phyloP scores from a whole-genome alignment of 2,329 filamentous ascomycete genomes.

The Penicillium rolfsii region DNA sequence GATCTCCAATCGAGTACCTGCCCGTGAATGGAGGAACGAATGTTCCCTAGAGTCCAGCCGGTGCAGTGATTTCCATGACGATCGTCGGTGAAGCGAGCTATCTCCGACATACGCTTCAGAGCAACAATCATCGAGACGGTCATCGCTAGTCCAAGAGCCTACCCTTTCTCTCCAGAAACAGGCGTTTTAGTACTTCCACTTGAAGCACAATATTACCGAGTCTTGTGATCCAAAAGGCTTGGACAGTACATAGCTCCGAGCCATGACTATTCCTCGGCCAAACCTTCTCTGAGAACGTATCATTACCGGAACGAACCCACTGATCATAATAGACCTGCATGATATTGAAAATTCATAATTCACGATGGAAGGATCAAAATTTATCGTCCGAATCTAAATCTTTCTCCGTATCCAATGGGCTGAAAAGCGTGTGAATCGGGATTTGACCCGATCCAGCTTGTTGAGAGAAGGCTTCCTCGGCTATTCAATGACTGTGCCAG shows the following conservation, averaged over 20 bases:
- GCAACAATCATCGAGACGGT: not conserved
- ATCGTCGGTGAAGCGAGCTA: constrained; percentile 3
- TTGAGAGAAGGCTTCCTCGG: constrained; percentile 5
- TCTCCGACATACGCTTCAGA: not conserved
- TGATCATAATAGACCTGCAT: not conserved
- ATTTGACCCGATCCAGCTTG: constrained; percentile 5
- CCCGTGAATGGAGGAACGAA: not conserved
- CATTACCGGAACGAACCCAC: not conserved
- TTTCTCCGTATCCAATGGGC: not conserved
- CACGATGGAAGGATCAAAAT: not conserved
- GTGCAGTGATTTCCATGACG: constrained; percentile 6
- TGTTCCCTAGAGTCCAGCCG: constrained; percentile 13
- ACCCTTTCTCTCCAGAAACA: not conserved
- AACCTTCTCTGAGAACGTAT: not conserved
- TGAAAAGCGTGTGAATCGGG: not conserved
- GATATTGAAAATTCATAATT: not conserved
- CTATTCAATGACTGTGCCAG: not conserved
- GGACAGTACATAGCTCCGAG: not conserved
- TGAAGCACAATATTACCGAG: not conserved
- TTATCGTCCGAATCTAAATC: not conserved
- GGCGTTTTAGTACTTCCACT: not conserved
- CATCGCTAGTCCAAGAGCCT: not conserved
- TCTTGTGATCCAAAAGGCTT: not conserved
- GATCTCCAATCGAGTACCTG: not conserved
- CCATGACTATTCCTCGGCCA: constrained; percentile 5